Evolutionary conservation across 1,284 basidiomycete species (phyloP).

Genomic region (Ganoderma multipileum): DNA sequence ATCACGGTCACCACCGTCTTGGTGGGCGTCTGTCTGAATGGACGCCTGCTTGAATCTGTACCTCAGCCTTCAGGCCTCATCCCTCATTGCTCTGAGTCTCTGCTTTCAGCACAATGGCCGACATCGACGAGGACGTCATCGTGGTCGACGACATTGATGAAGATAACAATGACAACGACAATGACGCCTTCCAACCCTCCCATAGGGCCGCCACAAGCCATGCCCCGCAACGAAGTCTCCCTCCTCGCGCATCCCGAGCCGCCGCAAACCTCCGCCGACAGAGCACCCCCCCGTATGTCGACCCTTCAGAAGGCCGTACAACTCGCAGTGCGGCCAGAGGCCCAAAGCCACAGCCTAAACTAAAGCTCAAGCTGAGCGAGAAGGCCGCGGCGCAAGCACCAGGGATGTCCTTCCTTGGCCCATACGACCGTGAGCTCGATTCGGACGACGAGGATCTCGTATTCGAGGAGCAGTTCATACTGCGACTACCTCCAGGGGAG

Average conservation of each 20-base stretch:
- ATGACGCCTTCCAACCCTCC: slow-evolving; percentile 36
- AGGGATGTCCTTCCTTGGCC: slow-evolving; percentile 83
- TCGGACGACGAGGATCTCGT: slow-evolving; percentile 93
- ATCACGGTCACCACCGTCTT: not conserved
- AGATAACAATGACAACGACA: slow-evolving; percentile 42
- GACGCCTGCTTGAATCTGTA: not conserved
- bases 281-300: slow-evolving; percentile 38
- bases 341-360: slow-evolving; percentile 69
- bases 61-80: not conserved
- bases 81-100: slow-evolving; percentile 3
- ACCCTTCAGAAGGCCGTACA: slow-evolving; percentile 39
- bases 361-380: slow-evolving; percentile 85
- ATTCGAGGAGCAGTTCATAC: slow-evolving; percentile 98
- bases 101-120: slow-evolving; percentile 19
- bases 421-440: slow-evolving; percentile 94
- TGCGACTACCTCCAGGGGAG: slow-evolving; percentile 88
- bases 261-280: slow-evolving; percentile 31
- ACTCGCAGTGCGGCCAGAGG: slow-evolving; percentile 46
- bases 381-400: slow-evolving; percentile 79
- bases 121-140: slow-evolving; percentile 65
- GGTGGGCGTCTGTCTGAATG: not conserved
- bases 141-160: slow-evolving; percentile 66
- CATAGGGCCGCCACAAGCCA: slow-evolving; percentile 26
- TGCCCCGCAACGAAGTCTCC: slow-evolving; percentile 29
- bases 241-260: slow-evolving; percentile 29